Conservation (phyloP, 352 stramenopile species). For the Globisporangium cystogenes region DNA sequence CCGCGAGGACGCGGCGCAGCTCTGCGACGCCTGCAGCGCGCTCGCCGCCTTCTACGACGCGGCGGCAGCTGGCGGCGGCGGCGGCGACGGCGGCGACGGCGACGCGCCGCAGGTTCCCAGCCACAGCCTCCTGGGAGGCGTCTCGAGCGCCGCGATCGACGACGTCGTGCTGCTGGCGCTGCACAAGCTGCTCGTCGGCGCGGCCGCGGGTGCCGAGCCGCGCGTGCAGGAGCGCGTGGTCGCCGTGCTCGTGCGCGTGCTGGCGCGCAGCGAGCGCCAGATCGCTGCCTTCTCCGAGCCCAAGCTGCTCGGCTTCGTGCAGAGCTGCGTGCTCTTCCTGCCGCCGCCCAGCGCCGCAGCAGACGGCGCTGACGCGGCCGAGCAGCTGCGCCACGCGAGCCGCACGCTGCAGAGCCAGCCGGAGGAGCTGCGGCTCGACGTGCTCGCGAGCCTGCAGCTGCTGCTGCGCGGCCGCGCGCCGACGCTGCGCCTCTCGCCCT, state of each 20-base stretch:
- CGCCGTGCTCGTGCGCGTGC: slow-evolving; percentile 20
- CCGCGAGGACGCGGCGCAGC: slow-evolving; percentile 9
- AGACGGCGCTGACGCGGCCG: not conserved
- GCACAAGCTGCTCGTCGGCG: slow-evolving; percentile 43
- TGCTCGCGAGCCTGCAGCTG: slow-evolving; percentile 37
- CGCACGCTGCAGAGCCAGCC: slow-evolving; percentile 21
- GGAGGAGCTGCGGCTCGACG: slow-evolving; percentile 54
- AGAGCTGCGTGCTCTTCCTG: slow-evolving; percentile 51
- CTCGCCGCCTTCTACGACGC: slow-evolving; percentile 22
- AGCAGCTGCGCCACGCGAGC: not conserved
- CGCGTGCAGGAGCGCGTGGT: slow-evolving; percentile 29
- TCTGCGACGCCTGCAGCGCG: slow-evolving; percentile 20
- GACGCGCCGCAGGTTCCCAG: not conserved
- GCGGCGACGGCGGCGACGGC: not conserved
- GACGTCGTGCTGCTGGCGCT: slow-evolving; percentile 63
- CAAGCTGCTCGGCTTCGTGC: slow-evolving; percentile 37
- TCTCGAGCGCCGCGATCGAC: slow-evolving; percentile 35
- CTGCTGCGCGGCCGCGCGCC: slow-evolving; percentile 21
- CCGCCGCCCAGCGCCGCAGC: slow-evolving; percentile 26
- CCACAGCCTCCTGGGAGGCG: slow-evolving; percentile 6
- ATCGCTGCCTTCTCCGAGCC: slow-evolving; percentile 15
- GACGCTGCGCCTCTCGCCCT: slow-evolving; percentile 7
- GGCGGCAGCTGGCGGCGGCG: too few species aligned
- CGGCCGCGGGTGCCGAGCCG: slow-evolving; percentile 14
- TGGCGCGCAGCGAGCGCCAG: slow-evolving; percentile 25